Evolutionary conservation across 2,329 filamentous ascomycete genomes (phyloP).

Genomic region (Talaromyces sp.): DNA sequence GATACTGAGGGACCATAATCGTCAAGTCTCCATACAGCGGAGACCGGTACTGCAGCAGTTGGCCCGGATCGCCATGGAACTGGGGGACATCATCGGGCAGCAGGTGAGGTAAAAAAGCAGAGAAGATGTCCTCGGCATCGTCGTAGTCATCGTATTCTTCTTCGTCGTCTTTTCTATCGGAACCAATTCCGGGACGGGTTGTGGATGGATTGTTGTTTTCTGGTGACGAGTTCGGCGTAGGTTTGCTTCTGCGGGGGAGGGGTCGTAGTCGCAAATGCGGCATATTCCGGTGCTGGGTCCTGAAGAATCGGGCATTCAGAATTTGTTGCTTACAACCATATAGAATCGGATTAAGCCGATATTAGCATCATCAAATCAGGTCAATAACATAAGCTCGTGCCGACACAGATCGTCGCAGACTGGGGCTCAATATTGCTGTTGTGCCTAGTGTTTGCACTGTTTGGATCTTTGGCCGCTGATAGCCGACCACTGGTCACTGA

Average conservation of each 20-base stretch:
- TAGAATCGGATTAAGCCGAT: not conserved
- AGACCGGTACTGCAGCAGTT: conserved; percentile 46
- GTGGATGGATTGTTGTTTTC: not conserved
- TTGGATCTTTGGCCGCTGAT: not conserved
- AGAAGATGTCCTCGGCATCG: conserved; percentile 49
- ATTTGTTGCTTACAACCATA: not conserved
- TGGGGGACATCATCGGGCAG: conserved; percentile 53
- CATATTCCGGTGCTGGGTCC: conserved; percentile 15
- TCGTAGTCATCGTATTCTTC: conserved; percentile 18
- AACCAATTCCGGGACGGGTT: not conserved
- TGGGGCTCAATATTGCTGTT: not conserved
- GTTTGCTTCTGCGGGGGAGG: conserved; percentile 19
- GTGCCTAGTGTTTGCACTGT: conserved; percentile 10
- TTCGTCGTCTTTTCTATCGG: conserved; percentile 15
- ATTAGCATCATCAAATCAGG: not conserved
- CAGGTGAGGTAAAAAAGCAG: conserved; percentile 47
- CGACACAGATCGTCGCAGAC: not conserved
- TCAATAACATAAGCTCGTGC: no score
- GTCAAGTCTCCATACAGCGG: conserved; percentile 35
- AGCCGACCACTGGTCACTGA: no score
- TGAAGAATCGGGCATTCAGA: not conserved
- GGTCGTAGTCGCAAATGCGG: conserved; percentile 26
- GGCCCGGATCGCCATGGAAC: conserved; percentile 50
- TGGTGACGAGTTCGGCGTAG: not conserved
- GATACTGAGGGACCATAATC: conserved; percentile 38